phyloP scores from a whole-genome alignment of 2,329 filamentous ascomycete species.

The Podosphaera aphanis region DNA sequence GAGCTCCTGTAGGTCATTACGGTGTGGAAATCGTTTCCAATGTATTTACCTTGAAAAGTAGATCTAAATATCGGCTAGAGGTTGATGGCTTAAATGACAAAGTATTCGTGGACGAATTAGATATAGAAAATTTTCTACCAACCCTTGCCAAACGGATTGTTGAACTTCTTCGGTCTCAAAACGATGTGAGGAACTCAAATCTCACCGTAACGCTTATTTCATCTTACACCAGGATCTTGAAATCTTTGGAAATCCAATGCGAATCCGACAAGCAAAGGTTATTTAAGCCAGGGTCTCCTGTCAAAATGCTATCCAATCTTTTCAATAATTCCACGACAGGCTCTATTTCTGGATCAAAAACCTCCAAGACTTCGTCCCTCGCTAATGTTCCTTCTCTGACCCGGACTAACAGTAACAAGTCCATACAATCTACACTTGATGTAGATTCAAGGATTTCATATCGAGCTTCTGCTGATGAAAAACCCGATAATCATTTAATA shows the following conservation, averaged over 20 bases:
- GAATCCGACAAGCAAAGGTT: conserved; percentile 41
- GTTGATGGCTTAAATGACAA: conserved; percentile 44
- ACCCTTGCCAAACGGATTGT: conserved; percentile 55
- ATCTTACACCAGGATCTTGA: conserved; percentile 56
- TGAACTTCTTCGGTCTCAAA: conserved; percentile 47
- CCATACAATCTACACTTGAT: conserved; percentile 11
- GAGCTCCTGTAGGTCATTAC: conserved; percentile 40
- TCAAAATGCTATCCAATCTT: conserved; percentile 72
- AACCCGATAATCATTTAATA: conserved; percentile 40
- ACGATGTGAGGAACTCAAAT: conserved; percentile 38
- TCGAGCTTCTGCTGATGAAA: conserved; percentile 21
- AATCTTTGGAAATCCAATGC: conserved; percentile 38
- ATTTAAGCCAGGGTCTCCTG: conserved; percentile 61
- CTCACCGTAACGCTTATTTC: conserved; percentile 47
- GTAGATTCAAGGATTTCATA: conserved; percentile 14
- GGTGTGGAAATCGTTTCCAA: conserved; percentile 50
- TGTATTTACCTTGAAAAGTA: conserved; percentile 26
- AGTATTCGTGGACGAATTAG: conserved; percentile 51
- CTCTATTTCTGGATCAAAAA: conserved; percentile 14
- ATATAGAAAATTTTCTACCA: conserved; percentile 46
- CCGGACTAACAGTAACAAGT: conserved; percentile 13
- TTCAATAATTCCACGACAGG: conserved; percentile 20
- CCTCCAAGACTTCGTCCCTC: conserved; percentile 16
- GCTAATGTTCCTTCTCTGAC: conserved; percentile 22
- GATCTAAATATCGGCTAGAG: conserved; percentile 31